phyloP scores from a whole-genome alignment of 306 rosid genomes.

The Gleditsia sinensis region DNA sequence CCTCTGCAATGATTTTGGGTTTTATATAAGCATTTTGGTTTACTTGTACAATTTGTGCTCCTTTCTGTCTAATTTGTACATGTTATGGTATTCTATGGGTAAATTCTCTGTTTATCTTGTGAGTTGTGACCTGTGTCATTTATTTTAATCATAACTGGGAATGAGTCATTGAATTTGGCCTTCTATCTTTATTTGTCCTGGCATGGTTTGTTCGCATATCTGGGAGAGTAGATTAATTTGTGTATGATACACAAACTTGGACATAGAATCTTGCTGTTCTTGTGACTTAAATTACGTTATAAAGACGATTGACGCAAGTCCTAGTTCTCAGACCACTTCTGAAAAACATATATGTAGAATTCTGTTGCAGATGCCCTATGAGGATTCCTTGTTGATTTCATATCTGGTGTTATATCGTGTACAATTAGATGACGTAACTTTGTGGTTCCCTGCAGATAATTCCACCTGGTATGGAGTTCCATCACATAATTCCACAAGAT shows the following conservation, averaged over 20 bases:
- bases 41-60: background rate
- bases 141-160: too few species aligned
- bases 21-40: background rate
- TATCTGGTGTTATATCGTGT: constrained; percentile 17
- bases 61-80: constrained; percentile 17
- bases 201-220: constrained; percentile 18
- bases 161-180: too few species aligned
- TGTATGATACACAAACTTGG: background rate
- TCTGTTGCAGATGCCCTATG: constrained; percentile 25
- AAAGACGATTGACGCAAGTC: constrained; percentile 14
- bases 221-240: constrained; percentile 22
- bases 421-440: constrained; percentile 31
- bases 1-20: background rate
- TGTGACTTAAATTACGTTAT: constrained; percentile 7
- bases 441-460: constrained; percentile 60
- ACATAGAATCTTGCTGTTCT: background rate
- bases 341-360: constrained; percentile 19
- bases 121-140: background rate
- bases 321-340: constrained; percentile 25
- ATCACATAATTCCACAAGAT: constrained; percentile 85
- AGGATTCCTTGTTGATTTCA: constrained; percentile 24
- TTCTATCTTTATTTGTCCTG: constrained; percentile 1
- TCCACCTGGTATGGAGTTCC: constrained; percentile 99
- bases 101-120: constrained; percentile 20
- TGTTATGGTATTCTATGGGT: background rate